Conservation (phyloP, 2,329 filamentous ascomycete species). For the Westerdykella sp. region DNA sequence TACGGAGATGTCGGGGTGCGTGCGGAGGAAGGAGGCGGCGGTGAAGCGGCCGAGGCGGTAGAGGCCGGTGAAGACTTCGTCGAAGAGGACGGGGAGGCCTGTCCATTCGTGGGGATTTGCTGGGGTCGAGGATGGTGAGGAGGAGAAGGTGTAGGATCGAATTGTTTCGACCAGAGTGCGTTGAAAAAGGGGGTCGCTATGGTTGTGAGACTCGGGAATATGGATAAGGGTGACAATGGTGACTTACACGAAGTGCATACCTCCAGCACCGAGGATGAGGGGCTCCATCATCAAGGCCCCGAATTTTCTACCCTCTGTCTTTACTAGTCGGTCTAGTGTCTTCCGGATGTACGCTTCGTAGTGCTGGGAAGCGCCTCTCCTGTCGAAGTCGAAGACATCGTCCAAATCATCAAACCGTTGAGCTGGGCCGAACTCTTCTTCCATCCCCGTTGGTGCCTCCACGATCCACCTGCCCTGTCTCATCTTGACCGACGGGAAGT, state of each 20-base stretch:
- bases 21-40: slow-evolving; percentile 61
- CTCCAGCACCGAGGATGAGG: slow-evolving; percentile 71
- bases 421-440: slow-evolving; percentile 41
- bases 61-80: slow-evolving; percentile 82
- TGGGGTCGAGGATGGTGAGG: slow-evolving; percentile 2
- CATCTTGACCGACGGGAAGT: slow-evolving; percentile 68
- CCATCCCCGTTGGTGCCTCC: slow-evolving; percentile 48
- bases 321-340: slow-evolving; percentile 49
- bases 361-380: slow-evolving; percentile 35
- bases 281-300: slow-evolving; percentile 77
- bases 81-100: slow-evolving; percentile 72
- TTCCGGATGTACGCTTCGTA: slow-evolving; percentile 57
- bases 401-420: slow-evolving; percentile 27
- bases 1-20: slow-evolving; percentile 67
- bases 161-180: slow-evolving; percentile 61
- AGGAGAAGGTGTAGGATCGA: slow-evolving; percentile 54
- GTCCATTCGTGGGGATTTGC: slow-evolving; percentile 48
- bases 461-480: slow-evolving; percentile 61
- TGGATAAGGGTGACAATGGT: not conserved
- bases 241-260: slow-evolving; percentile 71
- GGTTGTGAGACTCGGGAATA: not conserved
- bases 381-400: slow-evolving; percentile 33
- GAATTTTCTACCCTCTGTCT: slow-evolving; percentile 57
- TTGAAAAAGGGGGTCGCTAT: slow-evolving; percentile 75
- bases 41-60: slow-evolving; percentile 72